These are phyloP conservation scores for Stemphylium lycopersici DNA, from an alignment of 2,329 filamentous ascomycete genomes.

Conservation along the genomic window DNA sequence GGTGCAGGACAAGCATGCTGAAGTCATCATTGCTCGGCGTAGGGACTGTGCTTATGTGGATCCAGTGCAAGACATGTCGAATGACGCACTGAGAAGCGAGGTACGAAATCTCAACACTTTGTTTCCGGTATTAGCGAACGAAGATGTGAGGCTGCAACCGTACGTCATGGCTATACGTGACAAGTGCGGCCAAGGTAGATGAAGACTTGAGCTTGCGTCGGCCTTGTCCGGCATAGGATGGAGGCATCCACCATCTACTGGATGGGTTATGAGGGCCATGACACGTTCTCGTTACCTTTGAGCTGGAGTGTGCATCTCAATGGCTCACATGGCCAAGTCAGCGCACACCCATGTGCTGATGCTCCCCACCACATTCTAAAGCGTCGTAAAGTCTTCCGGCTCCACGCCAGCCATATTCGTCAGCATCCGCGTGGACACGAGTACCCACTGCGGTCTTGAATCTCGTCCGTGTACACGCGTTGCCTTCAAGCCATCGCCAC, in stretches of 20 bases:
- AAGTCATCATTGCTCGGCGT: constrained; percentile 9
- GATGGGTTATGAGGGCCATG: too few relatives aligned
- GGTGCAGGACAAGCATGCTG: constrained; percentile 6
- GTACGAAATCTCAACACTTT: constrained; percentile 9
- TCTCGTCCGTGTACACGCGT: not conserved
- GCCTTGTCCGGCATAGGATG: not conserved
- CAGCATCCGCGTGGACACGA: not conserved
- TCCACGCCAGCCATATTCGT: not conserved
- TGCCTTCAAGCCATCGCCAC: not conserved
- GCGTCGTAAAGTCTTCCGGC: not conserved
- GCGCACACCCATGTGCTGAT: not conserved
- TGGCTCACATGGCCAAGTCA: not conserved
- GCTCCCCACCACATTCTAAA: not conserved
- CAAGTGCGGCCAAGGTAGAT: not conserved
- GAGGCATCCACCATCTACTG: too few relatives aligned
- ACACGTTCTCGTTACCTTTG: not conserved
- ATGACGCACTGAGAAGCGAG: constrained; percentile 3
- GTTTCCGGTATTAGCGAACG: constrained; percentile 2
- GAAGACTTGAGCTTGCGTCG: not conserved
- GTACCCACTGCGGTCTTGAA: not conserved
- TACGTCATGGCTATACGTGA: constrained; percentile 6
- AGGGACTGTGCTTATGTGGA: constrained; percentile 3
- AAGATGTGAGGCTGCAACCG: not conserved
- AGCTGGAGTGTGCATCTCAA: not conserved
- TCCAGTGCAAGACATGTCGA: not conserved